Conservation (phyloP, 2,329 filamentous ascomycete species). For the Colletotrichum falcatum region DNA sequence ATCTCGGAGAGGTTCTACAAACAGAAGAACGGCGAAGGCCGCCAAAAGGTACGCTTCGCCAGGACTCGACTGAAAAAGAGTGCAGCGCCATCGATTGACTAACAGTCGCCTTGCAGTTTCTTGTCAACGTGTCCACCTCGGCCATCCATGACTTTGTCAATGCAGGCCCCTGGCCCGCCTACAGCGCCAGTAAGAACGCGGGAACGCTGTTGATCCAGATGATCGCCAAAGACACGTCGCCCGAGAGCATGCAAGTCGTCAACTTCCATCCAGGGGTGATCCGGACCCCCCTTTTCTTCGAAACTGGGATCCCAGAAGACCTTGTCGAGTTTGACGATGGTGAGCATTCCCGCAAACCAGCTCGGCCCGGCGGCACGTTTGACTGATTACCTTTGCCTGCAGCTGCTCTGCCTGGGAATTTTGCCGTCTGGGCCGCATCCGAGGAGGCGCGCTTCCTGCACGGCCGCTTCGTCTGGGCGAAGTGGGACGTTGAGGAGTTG, state of each 20-base stretch:
- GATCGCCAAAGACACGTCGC: conserved; percentile 51
- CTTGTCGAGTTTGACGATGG: conserved; percentile 46
- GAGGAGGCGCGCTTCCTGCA: conserved; percentile 54
- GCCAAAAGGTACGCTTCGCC: conserved; percentile 40
- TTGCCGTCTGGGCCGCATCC: conserved; percentile 54
- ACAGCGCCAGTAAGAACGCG: conserved; percentile 54
- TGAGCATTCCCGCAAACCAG: conserved; percentile 4
- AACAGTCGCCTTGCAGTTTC: conserved; percentile 42
- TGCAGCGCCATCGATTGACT: background rate
- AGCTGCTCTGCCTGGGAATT: conserved; percentile 43
- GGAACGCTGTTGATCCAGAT: conserved; percentile 52
- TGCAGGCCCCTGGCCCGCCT: conserved; percentile 45
- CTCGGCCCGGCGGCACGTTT: background rate
- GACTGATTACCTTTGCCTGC: background rate
- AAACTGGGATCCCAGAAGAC: conserved; percentile 44
- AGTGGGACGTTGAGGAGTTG: conserved; percentile 59
- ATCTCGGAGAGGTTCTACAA: conserved; percentile 47
- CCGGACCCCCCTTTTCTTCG: conserved; percentile 47
- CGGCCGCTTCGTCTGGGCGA: conserved; percentile 53
- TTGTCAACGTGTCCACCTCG: conserved; percentile 49
- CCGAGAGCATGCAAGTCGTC: conserved; percentile 53
- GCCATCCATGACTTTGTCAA: conserved; percentile 47
- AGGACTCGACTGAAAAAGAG: background rate
- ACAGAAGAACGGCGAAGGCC: conserved; percentile 45
- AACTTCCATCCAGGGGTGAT: conserved; percentile 56